These are phyloP conservation scores for Ustilago lituana DNA, from an alignment of 1,284 basidiomycete genomes.

Conservation along the genomic window DNA sequence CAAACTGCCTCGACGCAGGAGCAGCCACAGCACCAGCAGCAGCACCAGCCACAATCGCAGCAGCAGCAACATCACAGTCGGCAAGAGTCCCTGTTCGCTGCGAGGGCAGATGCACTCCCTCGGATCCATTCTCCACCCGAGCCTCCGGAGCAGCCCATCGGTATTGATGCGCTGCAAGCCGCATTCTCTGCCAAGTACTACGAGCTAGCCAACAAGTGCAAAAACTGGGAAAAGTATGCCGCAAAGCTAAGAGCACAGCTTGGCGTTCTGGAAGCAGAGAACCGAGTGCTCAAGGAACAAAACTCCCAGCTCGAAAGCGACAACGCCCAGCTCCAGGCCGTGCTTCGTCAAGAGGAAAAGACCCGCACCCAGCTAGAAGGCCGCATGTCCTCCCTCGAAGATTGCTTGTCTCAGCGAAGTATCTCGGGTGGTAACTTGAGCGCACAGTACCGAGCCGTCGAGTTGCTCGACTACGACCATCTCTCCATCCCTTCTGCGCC, in stretches of 20 bases:
- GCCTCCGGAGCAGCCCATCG: conserved; percentile 30
- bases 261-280: conserved; percentile 53
- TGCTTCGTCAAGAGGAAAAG: conserved; percentile 26
- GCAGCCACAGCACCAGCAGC: conserved; percentile 6
- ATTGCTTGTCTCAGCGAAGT: conserved; percentile 35
- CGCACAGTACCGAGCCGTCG: conserved; percentile 28
- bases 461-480: conserved; percentile 37
- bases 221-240: conserved; percentile 59
- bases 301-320: conserved; percentile 48
- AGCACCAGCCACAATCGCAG: conserved; percentile 9
- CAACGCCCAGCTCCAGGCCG: conserved; percentile 36
- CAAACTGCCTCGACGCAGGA: conserved; percentile 25
- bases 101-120: conserved; percentile 4
- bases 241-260: conserved; percentile 56
- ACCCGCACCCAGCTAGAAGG: conserved; percentile 33
- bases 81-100: conserved; percentile 6
- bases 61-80: conserved; percentile 9
- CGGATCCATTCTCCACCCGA: conserved; percentile 14
- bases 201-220: conserved; percentile 58
- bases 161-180: conserved; percentile 53
- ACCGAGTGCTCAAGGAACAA: conserved; percentile 48
- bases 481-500: conserved; percentile 44
- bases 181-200: conserved; percentile 56
- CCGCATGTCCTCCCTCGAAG: conserved; percentile 38
- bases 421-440: conserved; percentile 17